Conservation (phyloP, 164 flowering plant genomes). For the Piper longum region DNA sequence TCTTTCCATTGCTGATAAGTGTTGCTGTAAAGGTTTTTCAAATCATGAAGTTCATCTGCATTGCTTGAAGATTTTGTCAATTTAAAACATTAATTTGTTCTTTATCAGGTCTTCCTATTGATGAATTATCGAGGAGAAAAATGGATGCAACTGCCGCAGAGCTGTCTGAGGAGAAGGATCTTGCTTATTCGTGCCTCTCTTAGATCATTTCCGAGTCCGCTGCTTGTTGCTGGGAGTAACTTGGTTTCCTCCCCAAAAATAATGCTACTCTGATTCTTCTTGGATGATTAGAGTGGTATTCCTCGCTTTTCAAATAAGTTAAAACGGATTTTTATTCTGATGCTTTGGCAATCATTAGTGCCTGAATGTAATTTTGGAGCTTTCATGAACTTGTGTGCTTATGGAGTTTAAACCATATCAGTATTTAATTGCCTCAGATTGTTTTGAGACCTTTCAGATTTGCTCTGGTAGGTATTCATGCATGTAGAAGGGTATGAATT, state of each 20-base stretch:
- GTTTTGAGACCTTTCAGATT: no score
- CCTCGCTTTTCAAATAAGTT: no score
- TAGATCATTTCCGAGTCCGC: background rate
- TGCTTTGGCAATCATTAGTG: no score
- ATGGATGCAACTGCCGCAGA: slow-evolving; percentile 79
- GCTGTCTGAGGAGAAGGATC: slow-evolving; percentile 75
- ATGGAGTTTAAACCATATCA: no score
- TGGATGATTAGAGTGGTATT: no score
- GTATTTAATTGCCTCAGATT: no score
- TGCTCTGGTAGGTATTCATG: no score
- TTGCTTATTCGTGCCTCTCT: slow-evolving; percentile 89
- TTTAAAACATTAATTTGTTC: background rate
- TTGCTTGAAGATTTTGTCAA: background rate
- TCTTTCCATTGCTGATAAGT: background rate
- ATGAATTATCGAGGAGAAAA: slow-evolving; percentile 84
- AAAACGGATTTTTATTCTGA: background rate
- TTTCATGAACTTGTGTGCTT: no score
- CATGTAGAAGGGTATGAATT: no score
- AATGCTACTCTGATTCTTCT: background rate
- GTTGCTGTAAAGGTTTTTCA: background rate
- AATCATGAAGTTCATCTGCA: background rate
- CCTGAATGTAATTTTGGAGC: no score
- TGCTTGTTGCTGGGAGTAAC: no score
- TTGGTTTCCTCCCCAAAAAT: background rate
- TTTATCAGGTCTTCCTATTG: slow-evolving; percentile 55